Evolutionary conservation across 2,329 filamentous ascomycete species (phyloP), one percentile per base, ranked within the genome.

Genomic region (Zasmidium cellare): DNA sequence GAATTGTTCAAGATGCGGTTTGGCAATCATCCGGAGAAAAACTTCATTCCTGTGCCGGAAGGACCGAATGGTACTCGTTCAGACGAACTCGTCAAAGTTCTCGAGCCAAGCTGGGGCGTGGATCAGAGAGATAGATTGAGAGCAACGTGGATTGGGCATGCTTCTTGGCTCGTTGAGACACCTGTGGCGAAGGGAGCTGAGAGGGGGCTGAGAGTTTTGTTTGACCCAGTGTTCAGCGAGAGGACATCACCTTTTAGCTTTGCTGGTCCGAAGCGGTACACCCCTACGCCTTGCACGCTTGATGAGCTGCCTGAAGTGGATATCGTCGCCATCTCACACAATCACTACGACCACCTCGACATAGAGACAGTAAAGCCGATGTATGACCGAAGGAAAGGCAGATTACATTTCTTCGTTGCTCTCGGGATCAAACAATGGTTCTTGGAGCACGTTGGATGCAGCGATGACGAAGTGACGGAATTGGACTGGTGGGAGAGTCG

Each of bases 331-430:
- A 82, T 84, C 49, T 81, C 77, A 54, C 82, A 85, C 66, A 81
- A 83, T 61, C 82, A 84, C 64, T 84, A 83, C 62, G 81, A 84
- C 61, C 82, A 84, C 58, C 72, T 84, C 51, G 80, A 84, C 59
- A 69, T 74, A 3, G 70, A 74, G 18, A 79, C 79, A 0, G 68
- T 84, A 41, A 72, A 66, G 57, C 67, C 72, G 22, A 62, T 80
- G 18, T 77, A 77, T 61, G 62, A 60, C 44, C 71, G 69, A 28
- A 72, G 74, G 44, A 71, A 72, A 16, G 71, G 72, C 0, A 59
- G 71, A 3, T 41, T 80, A 25, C 74, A 75, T 49, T 78, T 80
- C 58, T 70, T 81, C 47, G 78, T 74, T 23, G 74, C 67, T 0
- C 61, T 81, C 25, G 74, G 76, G 24, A 71, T 75, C 12, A 76